phyloP scores from a whole-genome alignment of 306 rosid species.

The Gynostemma pentaphyllum region DNA sequence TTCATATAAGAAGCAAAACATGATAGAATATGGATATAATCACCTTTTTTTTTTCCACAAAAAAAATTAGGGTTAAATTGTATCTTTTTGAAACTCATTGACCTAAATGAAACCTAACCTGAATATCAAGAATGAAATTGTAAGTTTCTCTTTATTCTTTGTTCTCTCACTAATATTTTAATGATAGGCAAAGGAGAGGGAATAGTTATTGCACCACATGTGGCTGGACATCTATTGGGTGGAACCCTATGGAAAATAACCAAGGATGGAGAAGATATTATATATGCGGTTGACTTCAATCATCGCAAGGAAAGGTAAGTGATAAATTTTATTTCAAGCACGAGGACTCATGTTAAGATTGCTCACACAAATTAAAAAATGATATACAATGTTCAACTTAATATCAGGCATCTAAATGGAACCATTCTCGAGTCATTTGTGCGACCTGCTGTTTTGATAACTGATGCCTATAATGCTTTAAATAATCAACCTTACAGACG shows the following conservation, averaged over 20 bases:
- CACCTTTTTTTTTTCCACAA: neutral
- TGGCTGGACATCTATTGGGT: constrained; percentile 95
- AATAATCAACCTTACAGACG: constrained; percentile 94
- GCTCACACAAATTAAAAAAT: neutral
- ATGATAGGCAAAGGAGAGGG: constrained; percentile 84
- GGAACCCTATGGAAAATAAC: constrained; percentile 94
- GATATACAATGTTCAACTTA: neutral
- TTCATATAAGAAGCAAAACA: neutral
- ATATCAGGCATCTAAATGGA: constrained; percentile 90
- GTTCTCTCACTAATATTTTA: constrained; percentile 12
- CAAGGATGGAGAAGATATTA: constrained; percentile 92
- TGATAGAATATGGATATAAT: neutral
- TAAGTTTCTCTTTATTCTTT: neutral
- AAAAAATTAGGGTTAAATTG: too few species aligned
- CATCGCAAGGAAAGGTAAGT: constrained; percentile 83
- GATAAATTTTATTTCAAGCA: neutral
- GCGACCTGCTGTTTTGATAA: constrained; percentile 90
- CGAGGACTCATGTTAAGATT: neutral
- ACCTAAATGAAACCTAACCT: too few species aligned
- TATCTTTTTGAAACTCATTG: too few species aligned
- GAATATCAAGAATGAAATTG: neutral
- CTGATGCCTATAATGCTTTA: constrained; percentile 97
- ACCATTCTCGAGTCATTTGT: constrained; percentile 73
- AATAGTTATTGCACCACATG: constrained; percentile 87
- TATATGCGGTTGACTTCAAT: constrained; percentile 94